A percentile compares a stretch with the other conserved stretches of the same genome.
Conservation (phyloP, 176 grass and related monocot genomes). For the Avena insularis region DNA sequence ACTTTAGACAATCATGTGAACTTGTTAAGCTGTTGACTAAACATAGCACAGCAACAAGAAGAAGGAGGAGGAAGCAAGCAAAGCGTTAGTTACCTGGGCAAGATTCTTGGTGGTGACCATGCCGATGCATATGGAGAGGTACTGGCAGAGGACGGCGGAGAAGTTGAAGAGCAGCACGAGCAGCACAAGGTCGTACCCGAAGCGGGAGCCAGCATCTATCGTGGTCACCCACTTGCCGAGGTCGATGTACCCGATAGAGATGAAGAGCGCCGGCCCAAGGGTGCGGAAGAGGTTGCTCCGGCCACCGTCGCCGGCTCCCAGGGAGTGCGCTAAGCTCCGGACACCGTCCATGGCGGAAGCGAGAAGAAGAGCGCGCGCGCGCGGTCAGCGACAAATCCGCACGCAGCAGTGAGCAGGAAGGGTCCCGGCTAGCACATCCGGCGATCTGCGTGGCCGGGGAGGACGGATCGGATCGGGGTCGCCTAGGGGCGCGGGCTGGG, state of each 20-base stretch:
- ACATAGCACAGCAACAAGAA: not conserved
- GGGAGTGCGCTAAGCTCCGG: not conserved
- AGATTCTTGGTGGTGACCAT: conserved; percentile 32
- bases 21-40: conserved; percentile 4
- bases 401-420: not conserved
- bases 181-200: conserved; percentile 25
- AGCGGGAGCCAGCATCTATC: not conserved
- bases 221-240: conserved; percentile 35
- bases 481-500: conserved; percentile 3
- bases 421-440: conserved; percentile 1
- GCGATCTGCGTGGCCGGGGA: not conserved
- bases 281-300: conserved; percentile 27
- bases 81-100: not conserved
- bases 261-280: conserved; percentile 30
- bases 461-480: conserved; percentile 24
- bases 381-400: not conserved
- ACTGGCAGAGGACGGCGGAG: conserved; percentile 33
- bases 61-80: not conserved
- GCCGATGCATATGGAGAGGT: conserved; percentile 39
- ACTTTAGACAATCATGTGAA: not conserved
- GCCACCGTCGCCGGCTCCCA: conserved; percentile 1
- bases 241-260: conserved; percentile 30
- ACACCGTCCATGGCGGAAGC: conserved; percentile 19
- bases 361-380: not conserved
- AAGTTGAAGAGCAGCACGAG: conserved; percentile 36